Evolutionary conservation across 129 eudicot genomes (phyloP), one percentile per base, ranked within the genome.

Genomic region (Mikania micrantha): DNA sequence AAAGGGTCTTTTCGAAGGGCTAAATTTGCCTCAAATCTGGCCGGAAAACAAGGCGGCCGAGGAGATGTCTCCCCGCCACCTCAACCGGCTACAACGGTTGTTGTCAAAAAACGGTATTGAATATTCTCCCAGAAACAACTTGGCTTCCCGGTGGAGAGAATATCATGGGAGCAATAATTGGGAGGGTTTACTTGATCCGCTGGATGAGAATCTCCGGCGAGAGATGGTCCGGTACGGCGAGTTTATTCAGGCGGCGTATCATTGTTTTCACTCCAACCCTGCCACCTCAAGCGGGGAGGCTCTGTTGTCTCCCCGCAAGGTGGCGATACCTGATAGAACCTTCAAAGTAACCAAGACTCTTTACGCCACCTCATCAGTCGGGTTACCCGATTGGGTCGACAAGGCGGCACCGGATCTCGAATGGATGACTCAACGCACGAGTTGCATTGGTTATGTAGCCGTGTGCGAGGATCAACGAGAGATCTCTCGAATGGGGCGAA

Each of bases 241-340:
- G 88, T 92, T 92, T 66, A 81, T 92, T 68, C 98, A 92, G 71
- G 96, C 96, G 0, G 98, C 98, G 2, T 92, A 92, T 67, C 96
- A 80, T 40, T 74, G 86, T 62, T 92, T 92, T 54, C 82, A 92
- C 60, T 82, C 91, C 0, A 62, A 86, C 22, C 98, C 98, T 0
- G 89, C 87, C 52, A 88, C 89, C 29, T 81, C 94, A 0, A 57
- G 69, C 9, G 64, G 70, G 9, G 88, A 82, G 54, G 49, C 77
- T 20, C 83, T 74, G 0, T 54, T 77, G 4, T 4, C 4, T 0
- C 60, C 78, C 16, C 88, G 91, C 15, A 90, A 84, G 7, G 96
- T 92, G 77, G 78, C 87, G 2, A 15, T 92, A 20, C 88, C 90
- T 0, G 98, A 92, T 57, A 76, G 76, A 72, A 71, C 95, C 0